Conservation (phyloP, 352 stramenopile species). For the Globisporangium viniferum region DNA sequence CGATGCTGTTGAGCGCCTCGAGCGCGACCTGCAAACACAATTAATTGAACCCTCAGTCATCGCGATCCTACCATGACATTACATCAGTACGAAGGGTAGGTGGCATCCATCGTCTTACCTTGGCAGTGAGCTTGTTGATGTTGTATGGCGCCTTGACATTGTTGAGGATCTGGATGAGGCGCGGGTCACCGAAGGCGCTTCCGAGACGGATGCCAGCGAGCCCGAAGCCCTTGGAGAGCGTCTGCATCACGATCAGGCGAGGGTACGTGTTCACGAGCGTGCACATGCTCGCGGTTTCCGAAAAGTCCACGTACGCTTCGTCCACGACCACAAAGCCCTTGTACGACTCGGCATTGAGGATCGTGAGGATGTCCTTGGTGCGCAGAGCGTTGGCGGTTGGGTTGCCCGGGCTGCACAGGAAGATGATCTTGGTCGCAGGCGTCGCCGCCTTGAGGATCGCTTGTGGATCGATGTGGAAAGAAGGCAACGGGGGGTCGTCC, state of each 20-base stretch:
- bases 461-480: constrained; percentile 80
- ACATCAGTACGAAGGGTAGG: not conserved
- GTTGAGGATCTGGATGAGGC: constrained; percentile 97
- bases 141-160: constrained; percentile 99
- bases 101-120: constrained; percentile 23
- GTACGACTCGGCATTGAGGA: constrained; percentile 84
- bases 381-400: constrained; percentile 95
- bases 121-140: constrained; percentile 96
- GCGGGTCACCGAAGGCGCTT: constrained; percentile 88
- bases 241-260: constrained; percentile 97
- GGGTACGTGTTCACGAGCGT: constrained; percentile 91
- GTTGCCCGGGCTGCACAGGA: constrained; percentile 97
- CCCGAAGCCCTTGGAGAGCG: constrained; percentile 97
- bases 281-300: constrained; percentile 64
- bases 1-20: constrained; percentile 59
- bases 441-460: constrained; percentile 89
- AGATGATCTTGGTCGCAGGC: constrained; percentile 94
- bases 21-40: constrained; percentile 39
- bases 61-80: not conserved
- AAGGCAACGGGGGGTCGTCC: constrained; percentile 44
- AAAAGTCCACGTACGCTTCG: constrained; percentile 98
- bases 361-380: constrained; percentile 85
- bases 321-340: constrained; percentile 97
- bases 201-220: constrained; percentile 94
- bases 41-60: not conserved